These are phyloP conservation scores for Collybia nuda DNA, from an alignment of 768 basidiomycete genomes.

Conservation along the genomic window DNA sequence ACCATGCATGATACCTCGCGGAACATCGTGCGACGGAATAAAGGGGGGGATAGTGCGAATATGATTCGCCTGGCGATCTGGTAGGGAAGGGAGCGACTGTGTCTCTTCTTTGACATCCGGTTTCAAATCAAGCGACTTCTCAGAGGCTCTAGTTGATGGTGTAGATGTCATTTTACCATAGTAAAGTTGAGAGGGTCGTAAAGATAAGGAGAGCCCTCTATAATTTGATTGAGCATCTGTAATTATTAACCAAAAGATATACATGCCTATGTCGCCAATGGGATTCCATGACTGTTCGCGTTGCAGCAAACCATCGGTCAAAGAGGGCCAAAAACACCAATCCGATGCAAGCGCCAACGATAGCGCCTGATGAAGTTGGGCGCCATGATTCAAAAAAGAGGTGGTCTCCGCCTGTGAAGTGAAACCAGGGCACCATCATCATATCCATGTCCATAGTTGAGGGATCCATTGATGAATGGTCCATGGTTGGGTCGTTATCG, in stretches of 20 bases:
- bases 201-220: constrained; percentile 13
- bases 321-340: constrained; percentile 66
- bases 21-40: constrained; percentile 62
- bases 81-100: neutral
- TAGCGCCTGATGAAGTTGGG: constrained; percentile 67
- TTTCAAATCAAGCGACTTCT: constrained; percentile 8
- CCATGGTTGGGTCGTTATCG: too few relatives aligned
- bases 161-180: constrained; percentile 2
- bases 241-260: neutral
- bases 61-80: neutral
- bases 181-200: neutral
- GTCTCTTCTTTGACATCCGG: neutral
- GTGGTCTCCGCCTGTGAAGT: constrained; percentile 63
- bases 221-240: neutral
- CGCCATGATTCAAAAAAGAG: constrained; percentile 68
- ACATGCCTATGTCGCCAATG: constrained; percentile 61
- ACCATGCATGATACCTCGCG: constrained; percentile 65
- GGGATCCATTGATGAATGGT: too few relatives aligned
- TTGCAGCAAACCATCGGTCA: constrained; percentile 67
- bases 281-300: constrained; percentile 48
- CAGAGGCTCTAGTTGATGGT: neutral
- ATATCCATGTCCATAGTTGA: constrained; percentile 7
- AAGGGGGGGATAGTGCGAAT: constrained; percentile 60
- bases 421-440: constrained; percentile 69
- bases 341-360: constrained; percentile 74